A percentile compares a stretch with the other conserved stretches of the same genome.
Evolutionary conservation across 1,284 basidiomycete genomes (phyloP).

Genomic region (Tilletia walkeri): DNA sequence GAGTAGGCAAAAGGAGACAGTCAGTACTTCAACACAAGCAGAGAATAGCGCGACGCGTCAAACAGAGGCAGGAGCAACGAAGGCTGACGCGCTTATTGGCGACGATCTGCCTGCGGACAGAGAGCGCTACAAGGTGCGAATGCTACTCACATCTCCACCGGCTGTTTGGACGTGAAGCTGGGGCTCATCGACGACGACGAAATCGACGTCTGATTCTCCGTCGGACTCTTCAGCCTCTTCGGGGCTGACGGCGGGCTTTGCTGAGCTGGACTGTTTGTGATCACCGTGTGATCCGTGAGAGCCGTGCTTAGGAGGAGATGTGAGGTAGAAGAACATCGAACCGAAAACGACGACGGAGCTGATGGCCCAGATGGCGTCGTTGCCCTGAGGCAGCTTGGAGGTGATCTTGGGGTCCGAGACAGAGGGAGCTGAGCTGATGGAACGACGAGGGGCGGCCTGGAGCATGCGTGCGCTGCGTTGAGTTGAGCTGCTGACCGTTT

Average conservation of each 20-base stretch:
- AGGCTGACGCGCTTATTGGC: not conserved
- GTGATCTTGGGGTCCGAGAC: slow-evolving; percentile 13
- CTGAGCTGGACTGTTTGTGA: not conserved
- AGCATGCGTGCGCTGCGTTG: not conserved
- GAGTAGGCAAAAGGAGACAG: not conserved
- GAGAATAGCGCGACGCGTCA: not conserved
- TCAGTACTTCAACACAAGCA: too few species aligned
- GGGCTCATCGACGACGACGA: slow-evolving; percentile 10
- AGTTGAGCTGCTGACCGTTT: not conserved
- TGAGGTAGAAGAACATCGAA: slow-evolving; percentile 37
- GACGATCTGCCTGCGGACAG: not conserved
- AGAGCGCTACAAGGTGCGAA: not conserved
- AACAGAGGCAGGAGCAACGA: not conserved
- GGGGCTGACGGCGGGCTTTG: not conserved
- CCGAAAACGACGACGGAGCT: slow-evolving; percentile 38
- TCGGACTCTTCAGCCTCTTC: slow-evolving; percentile 6
- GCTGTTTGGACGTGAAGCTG: not conserved
- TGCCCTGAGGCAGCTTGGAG: slow-evolving; percentile 18
- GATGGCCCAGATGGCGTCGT: slow-evolving; percentile 38
- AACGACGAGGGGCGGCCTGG: not conserved
- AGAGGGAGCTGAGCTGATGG: not conserved
- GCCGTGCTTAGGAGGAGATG: slow-evolving; percentile 13
- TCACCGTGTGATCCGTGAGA: not conserved
- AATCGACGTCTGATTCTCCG: not conserved
- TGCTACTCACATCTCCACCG: not conserved